phyloP scores from a whole-genome alignment of 176 grass and related monocot genomes.

The Aegilops umbellulata region DNA sequence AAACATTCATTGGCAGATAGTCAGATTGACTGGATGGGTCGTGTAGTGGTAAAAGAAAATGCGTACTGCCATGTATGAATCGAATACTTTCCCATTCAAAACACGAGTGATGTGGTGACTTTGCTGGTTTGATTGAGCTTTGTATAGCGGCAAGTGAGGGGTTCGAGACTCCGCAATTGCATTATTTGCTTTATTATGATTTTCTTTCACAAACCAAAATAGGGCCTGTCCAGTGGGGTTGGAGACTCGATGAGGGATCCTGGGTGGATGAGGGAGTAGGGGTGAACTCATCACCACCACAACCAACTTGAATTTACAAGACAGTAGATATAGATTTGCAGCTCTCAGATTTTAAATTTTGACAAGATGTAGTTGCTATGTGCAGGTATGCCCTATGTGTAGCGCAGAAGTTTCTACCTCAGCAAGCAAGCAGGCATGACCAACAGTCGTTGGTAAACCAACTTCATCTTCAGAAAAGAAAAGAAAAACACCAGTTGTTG shows the following conservation, averaged over 20 bases:
- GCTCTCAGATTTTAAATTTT: slow-evolving; percentile 8
- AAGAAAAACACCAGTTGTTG: background rate
- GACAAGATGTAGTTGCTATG: slow-evolving; percentile 19
- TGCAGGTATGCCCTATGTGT: slow-evolving; percentile 87
- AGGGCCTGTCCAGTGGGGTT: background rate
- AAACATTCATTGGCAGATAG: background rate
- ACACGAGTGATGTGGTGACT: background rate
- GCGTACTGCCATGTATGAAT: background rate
- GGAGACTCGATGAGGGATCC: background rate
- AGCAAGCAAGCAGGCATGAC: slow-evolving; percentile 51
- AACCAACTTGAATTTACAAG: too few relatives aligned
- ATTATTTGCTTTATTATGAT: background rate
- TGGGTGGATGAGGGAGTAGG: background rate
- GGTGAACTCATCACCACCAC: too few relatives aligned
- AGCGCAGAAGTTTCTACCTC: slow-evolving; percentile 85
- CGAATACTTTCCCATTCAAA: too few relatives aligned
- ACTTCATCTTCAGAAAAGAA: too few relatives aligned
- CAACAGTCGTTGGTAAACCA: background rate
- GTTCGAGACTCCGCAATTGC: background rate
- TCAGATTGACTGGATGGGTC: background rate
- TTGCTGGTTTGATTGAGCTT: background rate
- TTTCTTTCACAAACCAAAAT: background rate
- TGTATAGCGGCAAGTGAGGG: background rate
- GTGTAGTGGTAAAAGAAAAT: background rate
- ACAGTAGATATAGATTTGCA: background rate